These are phyloP conservation scores for Paracoccidioides lutzii DNA, from an alignment of 2,329 filamentous ascomycete genomes.

Conservation along the genomic window DNA sequence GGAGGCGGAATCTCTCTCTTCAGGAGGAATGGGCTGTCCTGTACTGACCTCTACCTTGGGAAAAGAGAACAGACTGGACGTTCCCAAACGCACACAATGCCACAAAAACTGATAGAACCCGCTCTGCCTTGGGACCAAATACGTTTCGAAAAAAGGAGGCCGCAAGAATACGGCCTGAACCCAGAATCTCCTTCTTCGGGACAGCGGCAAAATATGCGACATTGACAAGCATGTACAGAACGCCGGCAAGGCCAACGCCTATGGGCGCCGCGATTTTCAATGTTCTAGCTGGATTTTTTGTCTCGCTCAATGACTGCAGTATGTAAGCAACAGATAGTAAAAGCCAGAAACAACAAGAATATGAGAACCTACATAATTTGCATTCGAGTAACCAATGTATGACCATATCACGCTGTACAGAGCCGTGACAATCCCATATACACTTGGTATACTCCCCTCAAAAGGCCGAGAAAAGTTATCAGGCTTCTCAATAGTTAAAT, in stretches of 20 bases:
- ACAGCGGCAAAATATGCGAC: constrained; percentile 49
- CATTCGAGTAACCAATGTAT: constrained; percentile 48
- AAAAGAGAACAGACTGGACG: constrained; percentile 45
- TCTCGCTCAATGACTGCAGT: constrained; percentile 38
- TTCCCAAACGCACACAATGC: constrained; percentile 50
- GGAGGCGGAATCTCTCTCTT: background rate
- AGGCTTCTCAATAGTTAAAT: constrained; percentile 25
- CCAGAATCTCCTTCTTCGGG: constrained; percentile 42
- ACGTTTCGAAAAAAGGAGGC: constrained; percentile 48
- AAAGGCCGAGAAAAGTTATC: constrained; percentile 29
- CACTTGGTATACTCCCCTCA: constrained; percentile 24
- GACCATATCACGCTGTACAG: constrained; percentile 51
- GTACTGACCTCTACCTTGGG: constrained; percentile 27
- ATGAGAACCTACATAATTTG: constrained; percentile 42
- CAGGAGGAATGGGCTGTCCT: background rate
- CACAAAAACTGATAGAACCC: constrained; percentile 49
- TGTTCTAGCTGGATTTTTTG: constrained; percentile 44
- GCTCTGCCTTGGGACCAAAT: constrained; percentile 43
- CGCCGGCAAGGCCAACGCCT: constrained; percentile 41
- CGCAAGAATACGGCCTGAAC: constrained; percentile 42
- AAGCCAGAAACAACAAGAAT: background rate
- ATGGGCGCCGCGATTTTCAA: constrained; percentile 44
- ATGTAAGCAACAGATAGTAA: constrained; percentile 13
- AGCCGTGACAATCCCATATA: constrained; percentile 43
- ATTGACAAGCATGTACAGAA: constrained; percentile 46